A percentile compares a stretch with the other conserved stretches of the same genome.
Evolutionary conservation across 345 rosid species (phyloP).

Genomic region (Citrus reticulata): DNA sequence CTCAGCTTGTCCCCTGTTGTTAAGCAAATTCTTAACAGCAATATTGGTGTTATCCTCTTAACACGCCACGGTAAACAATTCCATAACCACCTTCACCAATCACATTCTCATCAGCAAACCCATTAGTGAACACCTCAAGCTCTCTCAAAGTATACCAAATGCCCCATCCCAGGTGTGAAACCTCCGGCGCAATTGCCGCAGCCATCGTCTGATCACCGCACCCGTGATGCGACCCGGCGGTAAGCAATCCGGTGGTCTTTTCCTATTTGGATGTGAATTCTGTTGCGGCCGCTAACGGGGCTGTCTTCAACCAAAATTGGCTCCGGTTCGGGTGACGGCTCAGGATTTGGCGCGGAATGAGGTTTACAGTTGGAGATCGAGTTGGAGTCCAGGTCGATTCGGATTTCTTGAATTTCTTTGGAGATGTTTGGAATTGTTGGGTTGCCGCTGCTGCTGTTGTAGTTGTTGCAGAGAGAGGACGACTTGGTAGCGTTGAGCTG

Average conservation of each 20-base stretch:
- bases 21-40: slow-evolving; percentile 87
- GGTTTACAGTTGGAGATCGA: slow-evolving; percentile 15
- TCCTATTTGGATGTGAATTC: slow-evolving; percentile 81
- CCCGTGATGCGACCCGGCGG: slow-evolving; percentile 44
- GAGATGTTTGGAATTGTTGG: slow-evolving; percentile 65
- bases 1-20: slow-evolving; percentile 98
- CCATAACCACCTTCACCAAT: slow-evolving; percentile 99
- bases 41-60: slow-evolving; percentile 58
- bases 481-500: slow-evolving; percentile 14
- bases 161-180: slow-evolving; percentile 98
- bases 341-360: slow-evolving; percentile 27
- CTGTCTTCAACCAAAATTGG: slow-evolving; percentile 37
- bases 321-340: slow-evolving; percentile 43
- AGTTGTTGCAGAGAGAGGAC: slow-evolving; percentile 12
- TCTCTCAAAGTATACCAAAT: slow-evolving; percentile 94
- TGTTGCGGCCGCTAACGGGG: slow-evolving; percentile 33
- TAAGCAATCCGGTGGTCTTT: slow-evolving; percentile 80
- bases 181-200: slow-evolving; percentile 61
- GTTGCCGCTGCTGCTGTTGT: slow-evolving; percentile 12
- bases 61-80: slow-evolving; percentile 77
- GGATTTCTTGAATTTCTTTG: slow-evolving; percentile 77
- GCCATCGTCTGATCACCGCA: slow-evolving; percentile 50
- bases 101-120: slow-evolving; percentile 71
- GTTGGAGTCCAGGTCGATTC: slow-evolving; percentile 39
- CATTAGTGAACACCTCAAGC: slow-evolving; percentile 76